phyloP scores from a whole-genome alignment of 2,329 filamentous ascomycete genomes.

The Chaetomiaceae sp. region DNA sequence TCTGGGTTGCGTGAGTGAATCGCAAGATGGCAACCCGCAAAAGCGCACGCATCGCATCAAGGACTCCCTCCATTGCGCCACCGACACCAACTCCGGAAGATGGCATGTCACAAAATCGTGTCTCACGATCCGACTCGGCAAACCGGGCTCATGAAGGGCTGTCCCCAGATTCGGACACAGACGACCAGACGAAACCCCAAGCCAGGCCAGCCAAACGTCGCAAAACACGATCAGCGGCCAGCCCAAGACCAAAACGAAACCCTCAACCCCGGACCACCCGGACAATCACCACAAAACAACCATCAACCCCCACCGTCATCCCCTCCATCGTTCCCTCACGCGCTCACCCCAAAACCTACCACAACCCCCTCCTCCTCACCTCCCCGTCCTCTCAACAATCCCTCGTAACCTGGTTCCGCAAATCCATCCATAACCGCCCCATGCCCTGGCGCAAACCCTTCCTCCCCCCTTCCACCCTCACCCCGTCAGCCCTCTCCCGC shows the following conservation, averaged over 20 bases:
- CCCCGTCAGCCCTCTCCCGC: constrained; percentile 39
- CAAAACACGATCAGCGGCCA: background rate
- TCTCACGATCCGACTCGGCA: too few relatives aligned
- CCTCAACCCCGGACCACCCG: background rate
- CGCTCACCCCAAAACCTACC: constrained; percentile 42
- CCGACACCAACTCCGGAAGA: too few relatives aligned
- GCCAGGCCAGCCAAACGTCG: background rate
- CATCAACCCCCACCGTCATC: too few relatives aligned
- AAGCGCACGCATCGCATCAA: constrained; percentile 1
- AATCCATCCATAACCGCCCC: constrained; percentile 41
- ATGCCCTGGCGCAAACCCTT: constrained; percentile 60
- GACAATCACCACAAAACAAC: background rate
- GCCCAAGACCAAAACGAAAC: background rate
- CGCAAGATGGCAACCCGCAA: background rate
- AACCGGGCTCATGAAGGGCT: too few relatives aligned
- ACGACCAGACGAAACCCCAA: background rate
- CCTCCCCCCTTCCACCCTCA: constrained; percentile 36
- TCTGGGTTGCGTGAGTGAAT: background rate
- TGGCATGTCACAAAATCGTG: too few relatives aligned
- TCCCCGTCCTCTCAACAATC: constrained; percentile 29
- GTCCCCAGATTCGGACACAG: background rate
- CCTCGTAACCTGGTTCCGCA: constrained; percentile 51
- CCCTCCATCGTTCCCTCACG: constrained; percentile 3
- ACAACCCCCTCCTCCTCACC: constrained; percentile 46
- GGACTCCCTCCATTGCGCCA: background rate